Evolutionary conservation across 176 grass and related monocot genomes (phyloP), one percentile per base, ranked within the genome.

Genomic region (Oryza glumipatula): DNA sequence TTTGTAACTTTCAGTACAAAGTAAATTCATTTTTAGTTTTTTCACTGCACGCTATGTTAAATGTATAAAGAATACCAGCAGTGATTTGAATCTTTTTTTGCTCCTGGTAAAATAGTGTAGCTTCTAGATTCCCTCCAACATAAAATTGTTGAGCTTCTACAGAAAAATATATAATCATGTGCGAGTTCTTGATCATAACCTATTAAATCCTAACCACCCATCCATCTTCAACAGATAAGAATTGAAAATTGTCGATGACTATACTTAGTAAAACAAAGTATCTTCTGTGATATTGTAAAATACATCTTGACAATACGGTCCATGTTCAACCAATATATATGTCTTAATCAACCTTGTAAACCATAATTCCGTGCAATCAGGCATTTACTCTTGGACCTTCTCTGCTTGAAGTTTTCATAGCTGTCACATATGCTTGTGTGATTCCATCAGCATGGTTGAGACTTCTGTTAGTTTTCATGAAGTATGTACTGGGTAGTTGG

Each of bases 121-220:
- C 19, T 73, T 60, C 22, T 4, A 11, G 56, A 11, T 15, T 23
- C 17, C 2, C 32, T 83, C 12, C 32, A 73, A 39, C 51, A 15
- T 17, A 68, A 77, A 65, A 58, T 73, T 26, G 35, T 58, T 58
- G 39, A 43, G 68, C 23, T 35, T 65, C 7, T 72, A n/a, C 11
- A 26, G 24, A 30, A 70, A 68, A 56, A 7, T 61, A 68, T 68
- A 9, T 3, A 78, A 78, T 35, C 79, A 76, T 81, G 11, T 15
- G 19, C 63, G 43, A 61, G 17, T 73, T 61, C 21, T 19, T 3
- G 47, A 32, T 3, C 30, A 76, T 75, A 45, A 79, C 67, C 13
- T 68, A 13, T 13, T 80, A 80, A 30, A 70, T 71, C 70, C 4
- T 58, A 58, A 17, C 4, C 9, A 32, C 26, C 24, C 26, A 13